Percentiles rank a stretch among this genome's conserved stretches.
These are phyloP conservation scores for Saccharum hybrid DNA, from an alignment of 202 grass and related monocot species.

Conservation along the genomic window DNA sequence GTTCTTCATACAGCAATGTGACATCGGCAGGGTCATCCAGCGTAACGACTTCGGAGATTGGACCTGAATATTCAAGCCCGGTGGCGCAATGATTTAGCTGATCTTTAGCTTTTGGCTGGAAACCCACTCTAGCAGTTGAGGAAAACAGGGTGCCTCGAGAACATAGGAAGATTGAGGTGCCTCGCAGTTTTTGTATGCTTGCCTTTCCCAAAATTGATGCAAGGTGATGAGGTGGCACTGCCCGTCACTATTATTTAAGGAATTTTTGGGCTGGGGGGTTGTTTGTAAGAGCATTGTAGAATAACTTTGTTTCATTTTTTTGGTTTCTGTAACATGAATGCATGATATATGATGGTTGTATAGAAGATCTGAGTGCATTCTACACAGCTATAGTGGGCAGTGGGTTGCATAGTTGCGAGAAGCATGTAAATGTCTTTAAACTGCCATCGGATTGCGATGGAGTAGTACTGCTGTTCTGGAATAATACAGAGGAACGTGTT, in stretches of 20 bases:
- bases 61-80: conserved; percentile 66
- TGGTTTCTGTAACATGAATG: conserved; percentile 38
- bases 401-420: conserved; percentile 9
- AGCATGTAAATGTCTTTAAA: conserved; percentile 41
- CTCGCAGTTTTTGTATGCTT: conserved; percentile 41
- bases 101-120: conserved; percentile 28
- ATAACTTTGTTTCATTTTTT: conserved; percentile 38
- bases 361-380: conserved; percentile 36
- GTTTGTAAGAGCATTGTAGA: conserved; percentile 53
- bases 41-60: conserved; percentile 55
- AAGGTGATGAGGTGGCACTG: not conserved
- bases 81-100: conserved; percentile 49
- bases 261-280: conserved; percentile 36
- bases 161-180: conserved; percentile 33
- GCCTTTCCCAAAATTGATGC: conserved; percentile 38
- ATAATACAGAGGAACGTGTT: not conserved
- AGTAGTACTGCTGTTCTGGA: not conserved
- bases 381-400: conserved; percentile 21
- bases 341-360: conserved; percentile 53
- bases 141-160: conserved; percentile 17
- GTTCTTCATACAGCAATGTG: conserved; percentile 57
- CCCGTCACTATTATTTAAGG: conserved; percentile 1
- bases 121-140: conserved; percentile 31
- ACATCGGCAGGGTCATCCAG: conserved; percentile 74
- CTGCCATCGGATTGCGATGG: not conserved